Evolutionary conservation across 2,329 filamentous ascomycete species (phyloP).

Genomic region (Leptographium wingfieldii): DNA sequence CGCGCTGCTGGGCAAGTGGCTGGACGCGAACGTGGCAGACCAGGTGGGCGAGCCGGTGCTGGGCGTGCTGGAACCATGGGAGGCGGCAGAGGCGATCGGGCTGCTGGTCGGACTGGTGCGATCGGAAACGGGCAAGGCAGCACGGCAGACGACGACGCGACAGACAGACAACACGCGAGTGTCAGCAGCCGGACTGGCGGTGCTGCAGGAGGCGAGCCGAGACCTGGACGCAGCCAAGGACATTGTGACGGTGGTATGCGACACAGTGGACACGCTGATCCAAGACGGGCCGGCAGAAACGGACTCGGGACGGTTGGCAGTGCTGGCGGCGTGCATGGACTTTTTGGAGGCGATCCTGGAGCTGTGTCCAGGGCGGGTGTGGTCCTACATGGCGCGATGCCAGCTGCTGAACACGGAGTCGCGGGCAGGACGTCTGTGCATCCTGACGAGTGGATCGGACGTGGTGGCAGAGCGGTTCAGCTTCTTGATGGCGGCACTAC

Average conservation of each 20-base stretch:
- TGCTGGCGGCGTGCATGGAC: conserved; percentile 59
- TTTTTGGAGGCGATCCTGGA: conserved; percentile 64
- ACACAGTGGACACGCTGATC: conserved; percentile 64
- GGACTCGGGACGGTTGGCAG: conserved; percentile 52
- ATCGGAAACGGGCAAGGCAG: conserved; percentile 29
- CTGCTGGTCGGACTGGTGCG: conserved; percentile 60
- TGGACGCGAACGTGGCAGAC: conserved; percentile 53
- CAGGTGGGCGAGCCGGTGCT: conserved; percentile 40
- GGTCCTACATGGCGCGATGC: conserved; percentile 79
- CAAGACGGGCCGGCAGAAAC: conserved; percentile 43
- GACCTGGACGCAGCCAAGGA: conserved; percentile 49
- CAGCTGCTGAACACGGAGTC: conserved; percentile 66
- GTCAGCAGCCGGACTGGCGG: conserved; percentile 26
- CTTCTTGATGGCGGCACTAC: conserved; percentile 61
- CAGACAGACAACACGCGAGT: conserved; percentile 9
- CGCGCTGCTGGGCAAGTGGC: conserved; percentile 62
- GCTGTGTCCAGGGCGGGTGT: conserved; percentile 71
- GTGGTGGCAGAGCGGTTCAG: conserved; percentile 63
- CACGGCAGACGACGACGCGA: neutral
- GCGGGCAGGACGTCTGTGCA: conserved; percentile 61
- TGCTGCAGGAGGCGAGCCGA: conserved; percentile 47
- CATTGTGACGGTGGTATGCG: conserved; percentile 68
- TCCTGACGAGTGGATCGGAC: conserved; percentile 72
- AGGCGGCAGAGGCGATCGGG: conserved; percentile 59
- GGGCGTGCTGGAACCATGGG: conserved; percentile 42